Percentiles rank a stretch among this genome's conserved stretches.
phyloP scores from a whole-genome alignment of 2,329 filamentous ascomycete genomes.

The Beauveria varroae region DNA sequence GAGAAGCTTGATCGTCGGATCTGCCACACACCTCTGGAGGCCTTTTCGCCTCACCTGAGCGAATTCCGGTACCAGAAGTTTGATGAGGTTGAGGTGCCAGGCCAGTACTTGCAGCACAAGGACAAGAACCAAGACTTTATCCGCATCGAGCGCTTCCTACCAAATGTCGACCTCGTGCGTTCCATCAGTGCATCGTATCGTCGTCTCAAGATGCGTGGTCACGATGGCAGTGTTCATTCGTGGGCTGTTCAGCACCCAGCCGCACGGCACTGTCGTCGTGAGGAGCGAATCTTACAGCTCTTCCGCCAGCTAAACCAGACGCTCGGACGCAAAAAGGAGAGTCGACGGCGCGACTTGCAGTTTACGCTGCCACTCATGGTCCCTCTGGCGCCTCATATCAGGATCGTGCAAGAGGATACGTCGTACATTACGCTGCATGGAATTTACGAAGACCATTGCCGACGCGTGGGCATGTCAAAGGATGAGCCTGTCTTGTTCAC shows the following conservation, averaged over 20 bases:
- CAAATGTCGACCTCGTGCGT: slow-evolving; percentile 87
- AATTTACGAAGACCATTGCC: slow-evolving; percentile 93
- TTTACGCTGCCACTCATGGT: slow-evolving; percentile 96
- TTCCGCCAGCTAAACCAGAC: slow-evolving; percentile 97
- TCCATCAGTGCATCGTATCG: slow-evolving; percentile 87
- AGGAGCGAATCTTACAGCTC: slow-evolving; percentile 90
- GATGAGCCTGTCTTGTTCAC: slow-evolving; percentile 93
- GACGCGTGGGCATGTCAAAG: slow-evolving; percentile 78
- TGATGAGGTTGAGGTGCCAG: slow-evolving; percentile 95
- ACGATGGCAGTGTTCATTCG: slow-evolving; percentile 93
- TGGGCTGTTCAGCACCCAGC: slow-evolving; percentile 97
- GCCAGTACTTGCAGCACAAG: slow-evolving; percentile 93
- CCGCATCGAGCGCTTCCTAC: slow-evolving; percentile 92
- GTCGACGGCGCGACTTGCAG: slow-evolving; percentile 82
- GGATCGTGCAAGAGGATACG: slow-evolving; percentile 90
- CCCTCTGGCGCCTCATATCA: slow-evolving; percentile 86
- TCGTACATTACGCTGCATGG: slow-evolving; percentile 92
- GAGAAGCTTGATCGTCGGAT: slow-evolving; percentile 87
- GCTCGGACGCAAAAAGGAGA: slow-evolving; percentile 88
- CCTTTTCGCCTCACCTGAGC: slow-evolving; percentile 82
- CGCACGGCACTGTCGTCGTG: slow-evolving; percentile 81
- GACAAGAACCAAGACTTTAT: slow-evolving; percentile 99
- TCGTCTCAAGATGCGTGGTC: slow-evolving; percentile 88
- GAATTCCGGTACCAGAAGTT: slow-evolving; percentile 98
- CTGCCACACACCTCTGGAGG: slow-evolving; percentile 67